phyloP scores from a whole-genome alignment of 2,329 filamentous ascomycete genomes.

The Alternaria brassicicola region DNA sequence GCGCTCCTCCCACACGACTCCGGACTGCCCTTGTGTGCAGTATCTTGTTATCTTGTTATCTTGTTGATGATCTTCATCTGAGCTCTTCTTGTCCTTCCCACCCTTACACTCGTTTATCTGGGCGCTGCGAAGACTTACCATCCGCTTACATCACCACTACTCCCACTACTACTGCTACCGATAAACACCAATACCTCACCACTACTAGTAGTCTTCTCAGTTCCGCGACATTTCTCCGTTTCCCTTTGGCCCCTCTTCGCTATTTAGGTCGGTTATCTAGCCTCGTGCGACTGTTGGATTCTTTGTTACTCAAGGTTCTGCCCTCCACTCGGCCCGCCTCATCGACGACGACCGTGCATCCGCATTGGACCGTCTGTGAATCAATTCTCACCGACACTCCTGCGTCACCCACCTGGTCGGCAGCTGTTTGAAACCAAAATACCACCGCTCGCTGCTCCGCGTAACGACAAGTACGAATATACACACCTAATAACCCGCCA shows the following conservation, averaged over 20 bases:
- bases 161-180: slow-evolving; percentile 2
- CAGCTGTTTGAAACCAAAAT: slow-evolving; percentile 10
- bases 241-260: slow-evolving; percentile 15
- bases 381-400: too few relatives aligned
- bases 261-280: slow-evolving; percentile 38
- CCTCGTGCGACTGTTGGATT: slow-evolving; percentile 31
- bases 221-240: slow-evolving; percentile 18
- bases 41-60: slow-evolving; percentile 14
- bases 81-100: slow-evolving; percentile 21
- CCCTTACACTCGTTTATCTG: slow-evolving; percentile 38
- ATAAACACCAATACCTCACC: slow-evolving; percentile 15
- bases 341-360: slow-evolving; percentile 15
- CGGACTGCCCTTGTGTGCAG: slow-evolving; percentile 31
- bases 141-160: neutral
- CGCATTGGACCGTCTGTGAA: too few relatives aligned
- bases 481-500: slow-evolving; percentile 28
- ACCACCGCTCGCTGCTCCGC: slow-evolving; percentile 18
- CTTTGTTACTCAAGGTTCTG: slow-evolving; percentile 34
- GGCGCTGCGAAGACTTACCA: slow-evolving; percentile 5
- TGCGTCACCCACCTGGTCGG: too few relatives aligned
- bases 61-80: slow-evolving; percentile 20
- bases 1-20: slow-evolving; percentile 22
- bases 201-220: slow-evolving; percentile 17
- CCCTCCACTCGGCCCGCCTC: slow-evolving; percentile 26
- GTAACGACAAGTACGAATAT: slow-evolving; percentile 24